Base-by-base conservation (phyloP, 805 yeast species). In the Candida xyloterini region DNA sequence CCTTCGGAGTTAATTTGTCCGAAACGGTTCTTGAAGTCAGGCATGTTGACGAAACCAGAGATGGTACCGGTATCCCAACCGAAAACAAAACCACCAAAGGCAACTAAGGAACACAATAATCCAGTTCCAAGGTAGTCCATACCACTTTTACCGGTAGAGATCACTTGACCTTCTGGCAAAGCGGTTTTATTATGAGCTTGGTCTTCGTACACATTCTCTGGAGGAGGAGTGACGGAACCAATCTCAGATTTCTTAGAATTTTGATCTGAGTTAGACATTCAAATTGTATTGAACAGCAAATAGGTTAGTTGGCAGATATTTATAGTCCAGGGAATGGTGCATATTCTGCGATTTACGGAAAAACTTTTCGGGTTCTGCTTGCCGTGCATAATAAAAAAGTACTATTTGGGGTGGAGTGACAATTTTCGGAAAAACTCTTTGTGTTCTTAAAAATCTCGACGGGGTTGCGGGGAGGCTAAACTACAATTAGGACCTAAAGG, bases 11-110 rank as follows among this genome's bases (percentile, higher is more conserved):
- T 47, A 3, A 46, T 15, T 45, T 67, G 62, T 55, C 84, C 87
- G 49, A 80, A 79, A 52, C 80, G 65, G 14, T 48, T 41, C 37
- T 63, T 56, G 60, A 74, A 81, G 46, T 78, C 78, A n/a, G 67
- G 52, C 79, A 81, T 76, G 57, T 76, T 76, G 35, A 80, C 78
- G 53, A 81, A 78, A 50, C 87, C 87, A 28, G 84, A 79, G 60
- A 81, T 76, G 48, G 88, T 80, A 67, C 88, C 89, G 36, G 86
- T 82, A 67, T 81, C 89, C 73, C 81, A 81, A 44, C 89, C 89
- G 55, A 79, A 82, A 31, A 81, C 81, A 57, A 78, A 82, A 33
- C 89, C 90, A 66, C 87, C 88, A 47, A 82, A 82, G 23, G 87
- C 84, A 48, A 82, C 76, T 38, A 76, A 52, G n/a, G 70, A 51